Percentiles rank a stretch among this genome's conserved stretches.
phyloP scores from a whole-genome alignment of 352 stramenopile genomes.

The Saprolegnia parasitica region DNA sequence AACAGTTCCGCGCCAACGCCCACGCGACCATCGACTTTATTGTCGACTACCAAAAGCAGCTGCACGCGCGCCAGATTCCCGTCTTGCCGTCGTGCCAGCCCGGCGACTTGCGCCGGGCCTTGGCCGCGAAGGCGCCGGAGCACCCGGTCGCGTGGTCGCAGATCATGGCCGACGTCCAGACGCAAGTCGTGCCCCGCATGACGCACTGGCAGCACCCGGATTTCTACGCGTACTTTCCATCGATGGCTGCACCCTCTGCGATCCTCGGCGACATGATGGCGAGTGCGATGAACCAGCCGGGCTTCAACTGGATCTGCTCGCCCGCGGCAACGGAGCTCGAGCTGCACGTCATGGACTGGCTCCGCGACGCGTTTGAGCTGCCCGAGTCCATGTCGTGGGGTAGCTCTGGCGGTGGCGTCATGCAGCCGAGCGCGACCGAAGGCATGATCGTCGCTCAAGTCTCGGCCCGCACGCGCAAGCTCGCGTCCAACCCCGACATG shows the following conservation, averaged over 20 bases:
- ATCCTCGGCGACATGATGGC: slow-evolving; percentile 51
- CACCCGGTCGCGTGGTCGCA: slow-evolving; percentile 48
- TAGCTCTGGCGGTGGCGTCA: slow-evolving; percentile 53
- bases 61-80: slow-evolving; percentile 44
- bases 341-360: slow-evolving; percentile 64
- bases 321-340: slow-evolving; percentile 65
- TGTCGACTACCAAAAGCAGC: slow-evolving; percentile 53
- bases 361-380: slow-evolving; percentile 50
- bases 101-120: slow-evolving; percentile 38
- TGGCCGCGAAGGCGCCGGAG: slow-evolving; percentile 47
- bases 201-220: slow-evolving; percentile 64
- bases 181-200: slow-evolving; percentile 57
- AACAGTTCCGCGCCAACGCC: slow-evolving; percentile 30
- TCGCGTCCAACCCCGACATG: not conserved
- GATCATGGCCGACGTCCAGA: slow-evolving; percentile 56
- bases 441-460: slow-evolving; percentile 33
- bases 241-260: slow-evolving; percentile 43
- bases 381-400: slow-evolving; percentile 53
- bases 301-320: slow-evolving; percentile 43
- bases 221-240: slow-evolving; percentile 69
- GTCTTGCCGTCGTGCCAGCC: slow-evolving; percentile 43
- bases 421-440: slow-evolving; percentile 61
- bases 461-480: slow-evolving; percentile 25
- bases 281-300: slow-evolving; percentile 22
- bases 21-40: slow-evolving; percentile 47